Conservation (phyloP, 495 filamentous ascomycete genomes). For the Bacidia rubella region DNA sequence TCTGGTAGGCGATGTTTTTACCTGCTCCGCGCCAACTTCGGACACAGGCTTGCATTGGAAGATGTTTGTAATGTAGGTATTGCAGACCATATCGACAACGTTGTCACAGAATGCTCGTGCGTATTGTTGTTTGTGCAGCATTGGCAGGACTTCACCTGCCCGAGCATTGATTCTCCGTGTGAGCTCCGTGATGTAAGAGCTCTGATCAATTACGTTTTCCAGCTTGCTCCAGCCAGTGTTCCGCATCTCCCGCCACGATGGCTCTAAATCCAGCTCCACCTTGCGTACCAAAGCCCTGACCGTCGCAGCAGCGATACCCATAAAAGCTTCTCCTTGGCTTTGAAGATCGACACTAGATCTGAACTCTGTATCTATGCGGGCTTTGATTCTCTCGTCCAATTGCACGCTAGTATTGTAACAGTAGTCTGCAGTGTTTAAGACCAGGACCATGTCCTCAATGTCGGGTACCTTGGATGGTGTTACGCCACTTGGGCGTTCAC, state of each 20-base stretch:
- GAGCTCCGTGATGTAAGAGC: constrained; percentile 76
- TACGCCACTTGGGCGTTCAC: constrained; percentile 35
- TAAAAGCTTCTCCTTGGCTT: constrained; percentile 85
- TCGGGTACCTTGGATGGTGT: constrained; percentile 42
- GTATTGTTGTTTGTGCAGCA: constrained; percentile 87
- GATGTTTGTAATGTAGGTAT: constrained; percentile 65
- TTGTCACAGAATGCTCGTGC: constrained; percentile 91
- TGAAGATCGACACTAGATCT: constrained; percentile 70
- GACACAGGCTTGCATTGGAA: constrained; percentile 81
- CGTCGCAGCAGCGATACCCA: constrained; percentile 83
- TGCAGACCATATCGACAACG: constrained; percentile 71
- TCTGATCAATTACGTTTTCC: constrained; percentile 91
- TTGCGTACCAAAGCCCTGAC: constrained; percentile 71
- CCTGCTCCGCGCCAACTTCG: constrained; percentile 92
- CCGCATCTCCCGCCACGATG: constrained; percentile 91
- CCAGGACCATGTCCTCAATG: constrained; percentile 65
- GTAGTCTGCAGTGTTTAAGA: constrained; percentile 95
- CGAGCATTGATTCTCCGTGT: constrained; percentile 55
- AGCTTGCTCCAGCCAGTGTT: constrained; percentile 92
- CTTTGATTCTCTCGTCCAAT: constrained; percentile 87
- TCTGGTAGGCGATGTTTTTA: constrained; percentile 18
- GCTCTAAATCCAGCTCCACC: constrained; percentile 69
- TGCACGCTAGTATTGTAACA: constrained; percentile 88
- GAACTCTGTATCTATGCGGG: constrained; percentile 66
- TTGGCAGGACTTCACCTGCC: constrained; percentile 55